Evolutionary conservation across 352 stramenopile species (phyloP), one percentile per base, ranked within the genome.

Genomic region (Phytopythium kandeliae): DNA sequence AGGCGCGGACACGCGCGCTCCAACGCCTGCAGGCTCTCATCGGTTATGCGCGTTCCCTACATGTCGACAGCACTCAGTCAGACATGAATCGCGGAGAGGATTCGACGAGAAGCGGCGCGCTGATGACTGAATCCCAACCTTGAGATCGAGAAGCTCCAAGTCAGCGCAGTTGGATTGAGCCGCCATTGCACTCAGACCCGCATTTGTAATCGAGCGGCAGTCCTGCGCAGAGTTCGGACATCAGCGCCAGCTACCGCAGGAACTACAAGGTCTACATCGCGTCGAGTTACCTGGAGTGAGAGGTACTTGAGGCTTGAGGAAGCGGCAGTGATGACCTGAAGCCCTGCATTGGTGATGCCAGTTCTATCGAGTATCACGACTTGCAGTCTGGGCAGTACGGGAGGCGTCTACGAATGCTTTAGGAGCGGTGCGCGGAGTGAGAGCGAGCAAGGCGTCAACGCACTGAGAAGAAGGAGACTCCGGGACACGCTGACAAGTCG

Each of bases 311-410:
- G 44, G 17, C 63, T 60, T 12, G 66, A 55, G 25, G 60, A 66
- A 2, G 70, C 47, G 24, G 37, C 45, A 22, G 68, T 50, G 24
- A 86, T 68, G 21, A 64, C 58, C 38, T 26, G 33, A 24, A 88
- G 54, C 1, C 63, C 74, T 22, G 69, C 58, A 45, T 90, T 68
- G 19, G 63, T 63, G 21, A 88, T 71, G 17, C 50, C 45, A 2
- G 74, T 86, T 45, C 63, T 81, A 54, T 90, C 77, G 5, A 88
- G 57, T n/a, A 88, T 67, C 21, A 90, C 52, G 2, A 84, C 76
- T 58, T 88, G 51, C 5, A 89, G 59, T 25, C 45, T 58, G 17
- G 48, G 57, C 16, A 86, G 50, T n/a, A 34, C 49, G 24, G 46
- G 56, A 4, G 47, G n/a, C 43, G 46, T 1, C 16, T 33, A n/a